A percentile compares a stretch with the other conserved stretches of the same genome.
Evolutionary conservation across 78 protist genomes (phyloP).

Genomic region (Pelomyxa schiedti): DNA sequence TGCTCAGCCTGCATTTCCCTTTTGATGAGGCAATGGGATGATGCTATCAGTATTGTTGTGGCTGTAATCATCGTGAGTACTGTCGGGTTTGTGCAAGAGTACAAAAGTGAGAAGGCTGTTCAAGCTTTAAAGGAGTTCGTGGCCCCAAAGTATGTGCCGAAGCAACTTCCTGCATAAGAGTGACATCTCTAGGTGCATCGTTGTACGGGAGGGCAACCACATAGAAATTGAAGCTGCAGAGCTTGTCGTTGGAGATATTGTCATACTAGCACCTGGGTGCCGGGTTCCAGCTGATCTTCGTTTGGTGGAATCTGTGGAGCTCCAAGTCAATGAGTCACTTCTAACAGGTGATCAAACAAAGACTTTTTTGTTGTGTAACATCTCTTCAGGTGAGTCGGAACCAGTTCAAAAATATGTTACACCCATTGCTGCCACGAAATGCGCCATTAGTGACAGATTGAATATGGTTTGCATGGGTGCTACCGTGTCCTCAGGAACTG

Average conservation of each 20-base stretch:
- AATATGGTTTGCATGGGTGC: constrained; percentile 12
- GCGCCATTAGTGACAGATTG: neutral
- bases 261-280: constrained; percentile 12
- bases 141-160: too few species aligned
- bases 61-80: constrained; percentile 36
- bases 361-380: neutral
- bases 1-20: constrained; percentile 3
- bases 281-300: constrained; percentile 61
- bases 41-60: constrained; percentile 40
- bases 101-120: constrained; percentile 22
- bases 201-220: constrained; percentile 20
- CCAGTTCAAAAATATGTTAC: constrained; percentile 1
- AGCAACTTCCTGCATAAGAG: too few species aligned
- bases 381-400: constrained; percentile 12
- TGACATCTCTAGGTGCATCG: constrained; percentile 6
- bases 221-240: neutral
- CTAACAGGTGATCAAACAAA: constrained; percentile 17
- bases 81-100: constrained; percentile 55
- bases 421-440: neutral
- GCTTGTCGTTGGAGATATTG: constrained; percentile 41
- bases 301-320: constrained; percentile 14
- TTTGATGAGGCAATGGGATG: constrained; percentile 25
- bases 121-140: constrained; percentile 24
- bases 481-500: constrained; percentile 32
- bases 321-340: constrained; percentile 23